Percentiles rank a stretch among this genome's conserved stretches.
phyloP scores from a whole-genome alignment of 1,284 basidiomycete genomes.

The Papiliotrema nemorosa region DNA sequence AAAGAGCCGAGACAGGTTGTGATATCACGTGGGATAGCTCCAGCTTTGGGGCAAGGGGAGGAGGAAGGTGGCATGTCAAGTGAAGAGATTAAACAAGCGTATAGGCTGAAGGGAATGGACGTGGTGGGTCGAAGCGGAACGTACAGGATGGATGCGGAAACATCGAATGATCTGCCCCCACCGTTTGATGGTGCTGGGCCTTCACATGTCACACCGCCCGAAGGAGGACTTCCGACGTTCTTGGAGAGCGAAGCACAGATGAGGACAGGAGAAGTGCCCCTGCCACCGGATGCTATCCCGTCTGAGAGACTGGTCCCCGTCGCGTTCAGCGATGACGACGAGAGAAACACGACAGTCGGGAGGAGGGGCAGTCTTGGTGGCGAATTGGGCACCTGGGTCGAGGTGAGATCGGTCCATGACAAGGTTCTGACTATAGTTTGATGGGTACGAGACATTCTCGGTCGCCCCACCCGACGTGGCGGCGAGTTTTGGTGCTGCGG shows the following conservation, averaged over 20 bases:
- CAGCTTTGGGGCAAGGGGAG: not conserved
- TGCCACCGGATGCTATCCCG: conserved; percentile 11
- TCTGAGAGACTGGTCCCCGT: conserved; percentile 27
- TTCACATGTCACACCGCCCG: not conserved
- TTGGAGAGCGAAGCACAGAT: conserved; percentile 39
- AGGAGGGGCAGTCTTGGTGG: conserved; percentile 28
- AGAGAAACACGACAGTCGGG: conserved; percentile 18
- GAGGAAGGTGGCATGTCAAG: conserved; percentile 12
- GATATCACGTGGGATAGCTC: conserved; percentile 23
- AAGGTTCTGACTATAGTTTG: conserved; percentile 37
- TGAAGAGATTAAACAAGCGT: conserved; percentile 39
- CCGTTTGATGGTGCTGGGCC: conserved; percentile 29
- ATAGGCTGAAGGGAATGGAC: conserved; percentile 46
- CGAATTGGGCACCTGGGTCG: conserved; percentile 42
- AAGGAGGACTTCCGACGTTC: conserved; percentile 33
- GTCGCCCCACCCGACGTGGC: conserved; percentile 43
- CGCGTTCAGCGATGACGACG: conserved; percentile 18
- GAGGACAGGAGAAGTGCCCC: conserved; percentile 29
- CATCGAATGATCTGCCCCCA: conserved; percentile 28
- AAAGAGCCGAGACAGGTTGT: conserved; percentile 31
- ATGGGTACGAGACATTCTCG: conserved; percentile 51
- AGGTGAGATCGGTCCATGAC: conserved; percentile 42
- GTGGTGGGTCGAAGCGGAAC: conserved; percentile 44
- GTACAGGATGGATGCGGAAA: conserved; percentile 6
- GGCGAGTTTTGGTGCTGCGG: conserved; percentile 38